These are phyloP conservation scores for Nepenthes alata DNA, from an alignment of 179 eudicot genomes.

Conservation along the genomic window DNA sequence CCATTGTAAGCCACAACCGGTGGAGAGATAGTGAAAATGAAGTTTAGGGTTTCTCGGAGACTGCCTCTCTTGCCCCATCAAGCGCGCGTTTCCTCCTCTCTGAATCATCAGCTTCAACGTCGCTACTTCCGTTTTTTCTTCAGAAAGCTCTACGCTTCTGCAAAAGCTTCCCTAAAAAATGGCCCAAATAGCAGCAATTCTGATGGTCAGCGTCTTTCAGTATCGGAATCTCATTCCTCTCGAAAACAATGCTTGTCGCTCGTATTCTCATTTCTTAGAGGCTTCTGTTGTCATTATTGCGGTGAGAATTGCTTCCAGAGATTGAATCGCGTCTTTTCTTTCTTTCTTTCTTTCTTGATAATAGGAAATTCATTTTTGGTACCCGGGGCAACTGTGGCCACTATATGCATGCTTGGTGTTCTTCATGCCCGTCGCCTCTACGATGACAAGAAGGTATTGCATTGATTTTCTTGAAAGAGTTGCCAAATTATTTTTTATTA, in stretches of 20 bases:
- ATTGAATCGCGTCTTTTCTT: not conserved
- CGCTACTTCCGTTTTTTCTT: conserved; percentile 8
- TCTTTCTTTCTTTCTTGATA: not conserved
- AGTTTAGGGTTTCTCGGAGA: conserved; percentile 18
- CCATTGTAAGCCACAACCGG: no score
- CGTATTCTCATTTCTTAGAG: not conserved
- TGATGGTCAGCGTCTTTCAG: conserved; percentile 9
- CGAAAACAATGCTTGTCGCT: not conserved
- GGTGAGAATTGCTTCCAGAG: not conserved
- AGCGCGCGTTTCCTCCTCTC: not conserved
- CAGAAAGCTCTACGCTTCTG: conserved; percentile 13
- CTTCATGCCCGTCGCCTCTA: conserved; percentile 91
- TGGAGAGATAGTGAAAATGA: conserved; percentile 8
- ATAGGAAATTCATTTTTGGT: conserved; percentile 58
- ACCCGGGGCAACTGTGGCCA: conserved; percentile 88
- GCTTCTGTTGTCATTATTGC: not conserved
- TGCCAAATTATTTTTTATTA: not conserved
- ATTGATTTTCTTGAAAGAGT: not conserved
- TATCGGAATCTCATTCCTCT: not conserved
- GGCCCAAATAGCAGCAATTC: conserved; percentile 16
- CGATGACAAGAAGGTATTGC: conserved; percentile 61
- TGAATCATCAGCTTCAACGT: not conserved
- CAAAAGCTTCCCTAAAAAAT: conserved; percentile 17
- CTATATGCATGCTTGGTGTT: conserved; percentile 82
- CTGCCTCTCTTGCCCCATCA: conserved; percentile 9